Evolutionary conservation across 2,329 filamentous ascomycete genomes (phyloP).

Genomic region (Diplodia scrobiculata): DNA sequence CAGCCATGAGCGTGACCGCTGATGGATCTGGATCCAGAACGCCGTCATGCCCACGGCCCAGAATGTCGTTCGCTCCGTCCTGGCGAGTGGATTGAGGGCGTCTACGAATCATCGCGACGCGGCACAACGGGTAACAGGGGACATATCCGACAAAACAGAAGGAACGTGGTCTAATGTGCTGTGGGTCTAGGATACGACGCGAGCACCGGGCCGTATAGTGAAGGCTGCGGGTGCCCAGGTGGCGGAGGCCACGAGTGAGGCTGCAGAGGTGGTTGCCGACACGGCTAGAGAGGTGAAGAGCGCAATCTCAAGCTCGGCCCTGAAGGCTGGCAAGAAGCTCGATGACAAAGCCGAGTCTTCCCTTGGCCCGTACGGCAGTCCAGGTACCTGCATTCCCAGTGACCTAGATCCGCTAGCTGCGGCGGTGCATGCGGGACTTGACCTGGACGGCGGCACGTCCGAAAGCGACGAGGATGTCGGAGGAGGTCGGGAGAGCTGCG

Average conservation of each 20-base stretch:
- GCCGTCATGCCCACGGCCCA: slow-evolving; percentile 25
- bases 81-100: slow-evolving; percentile 13
- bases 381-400: slow-evolving; percentile 39
- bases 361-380: slow-evolving; percentile 40
- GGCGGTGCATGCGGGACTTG: slow-evolving; percentile 35
- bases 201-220: slow-evolving; percentile 8
- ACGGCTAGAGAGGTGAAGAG: slow-evolving; percentile 20
- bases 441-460: background rate
- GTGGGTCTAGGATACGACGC: slow-evolving; percentile 28
- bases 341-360: slow-evolving; percentile 23
- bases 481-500: slow-evolving; percentile 14
- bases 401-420: slow-evolving; percentile 42
- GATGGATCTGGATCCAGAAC: slow-evolving; percentile 10
- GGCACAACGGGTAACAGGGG: slow-evolving; percentile 15
- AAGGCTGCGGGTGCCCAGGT: slow-evolving; percentile 12
- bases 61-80: slow-evolving; percentile 17
- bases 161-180: slow-evolving; percentile 4
- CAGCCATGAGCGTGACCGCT: background rate
- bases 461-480: slow-evolving; percentile 14
- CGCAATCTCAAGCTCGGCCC: slow-evolving; percentile 24
- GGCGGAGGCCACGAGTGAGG: slow-evolving; percentile 13
- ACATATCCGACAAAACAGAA: slow-evolving; percentile 14
- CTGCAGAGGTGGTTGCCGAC: slow-evolving; percentile 21
- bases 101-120: slow-evolving; percentile 7
- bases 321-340: slow-evolving; percentile 28